These are phyloP conservation scores for Phanerochaete carnosa DNA, from an alignment of 768 basidiomycete genomes.

Conservation along the genomic window DNA sequence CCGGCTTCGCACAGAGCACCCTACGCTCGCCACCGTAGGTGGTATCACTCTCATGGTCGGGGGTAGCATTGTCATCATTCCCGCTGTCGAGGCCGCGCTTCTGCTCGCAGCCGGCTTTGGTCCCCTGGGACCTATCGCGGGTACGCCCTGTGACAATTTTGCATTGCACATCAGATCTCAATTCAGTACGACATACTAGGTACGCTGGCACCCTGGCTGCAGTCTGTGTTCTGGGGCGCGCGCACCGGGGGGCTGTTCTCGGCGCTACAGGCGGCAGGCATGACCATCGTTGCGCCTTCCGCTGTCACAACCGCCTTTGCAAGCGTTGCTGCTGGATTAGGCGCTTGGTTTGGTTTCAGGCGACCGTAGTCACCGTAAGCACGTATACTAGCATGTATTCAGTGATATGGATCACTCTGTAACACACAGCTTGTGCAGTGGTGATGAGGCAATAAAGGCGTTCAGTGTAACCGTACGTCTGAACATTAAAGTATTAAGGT, in stretches of 20 bases:
- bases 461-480: too few species aligned
- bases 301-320: neutral
- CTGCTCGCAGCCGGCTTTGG: constrained; percentile 5
- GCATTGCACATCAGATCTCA: neutral
- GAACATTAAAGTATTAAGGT: too few species aligned
- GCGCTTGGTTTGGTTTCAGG: neutral
- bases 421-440: too few species aligned
- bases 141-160: neutral
- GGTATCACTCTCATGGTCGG: constrained; percentile 1
- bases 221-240: constrained; percentile 5
- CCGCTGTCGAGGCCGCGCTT: neutral
- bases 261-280: neutral
- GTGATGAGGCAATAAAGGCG: too few species aligned
- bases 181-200: neutral
- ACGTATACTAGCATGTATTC: neutral
- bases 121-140: constrained; percentile 2
- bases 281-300: constrained; percentile 2
- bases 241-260: constrained; percentile 3
- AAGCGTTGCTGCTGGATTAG: neutral
- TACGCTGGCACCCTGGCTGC: constrained; percentile 2
- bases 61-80: neutral
- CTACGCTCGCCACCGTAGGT: neutral
- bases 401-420: too few species aligned
- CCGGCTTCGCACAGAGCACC: neutral
- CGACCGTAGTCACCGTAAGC: neutral